Base-by-base conservation (phyloP, 2,329 filamentous ascomycete genomes). In the Stachybotrys echinatus region DNA sequence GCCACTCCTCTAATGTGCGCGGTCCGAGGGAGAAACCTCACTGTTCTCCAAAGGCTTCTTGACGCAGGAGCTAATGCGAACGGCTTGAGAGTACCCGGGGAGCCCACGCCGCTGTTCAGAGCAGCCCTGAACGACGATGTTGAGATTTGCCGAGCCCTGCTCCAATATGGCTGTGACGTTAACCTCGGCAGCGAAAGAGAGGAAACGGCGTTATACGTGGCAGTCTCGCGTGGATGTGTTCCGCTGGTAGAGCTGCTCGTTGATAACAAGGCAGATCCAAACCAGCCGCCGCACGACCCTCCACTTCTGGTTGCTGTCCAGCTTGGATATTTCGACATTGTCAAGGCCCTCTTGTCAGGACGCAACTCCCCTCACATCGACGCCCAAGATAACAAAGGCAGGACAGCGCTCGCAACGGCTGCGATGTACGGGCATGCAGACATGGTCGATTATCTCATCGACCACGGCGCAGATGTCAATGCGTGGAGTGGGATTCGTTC, bases 401-500 rank as follows among this genome's bases (percentile, higher is more conserved):
- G 50, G 14, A 55, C 55, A 8, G 46, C 55, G 6, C 55, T 55
- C 27, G 27, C 10, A 14, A 14, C 27, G 14, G 27, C 27, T 14
- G 27, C 27, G 3, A 34, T 8, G 6, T 52, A 55, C 12, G 52
- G 54, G 4, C 50, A 53, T 31, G 10, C 52, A 2, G 52, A 51
- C 6, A 53, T 57, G 17, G 44, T 56, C 22, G 56, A 43, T 27
- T 51, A 21, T 19, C 50, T 58, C n/a, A 37, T 58, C 21, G 50
- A 56, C 14, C 51, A 56, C n/a, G 56, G 54, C 27, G 56, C 55
- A n/a, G 55, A 58, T 22, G 49, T 51, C 2, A 55, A 58, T 18
- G 17, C 27, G 10, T 34, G 27, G 27, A 34, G 27, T 14, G 27
- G 27, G 27, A 14, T 34, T 14, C 10, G 10, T 8, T 34, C 27